Conservation (phyloP, 2,329 filamentous ascomycete genomes). For the Beauveria bassiana region DNA sequence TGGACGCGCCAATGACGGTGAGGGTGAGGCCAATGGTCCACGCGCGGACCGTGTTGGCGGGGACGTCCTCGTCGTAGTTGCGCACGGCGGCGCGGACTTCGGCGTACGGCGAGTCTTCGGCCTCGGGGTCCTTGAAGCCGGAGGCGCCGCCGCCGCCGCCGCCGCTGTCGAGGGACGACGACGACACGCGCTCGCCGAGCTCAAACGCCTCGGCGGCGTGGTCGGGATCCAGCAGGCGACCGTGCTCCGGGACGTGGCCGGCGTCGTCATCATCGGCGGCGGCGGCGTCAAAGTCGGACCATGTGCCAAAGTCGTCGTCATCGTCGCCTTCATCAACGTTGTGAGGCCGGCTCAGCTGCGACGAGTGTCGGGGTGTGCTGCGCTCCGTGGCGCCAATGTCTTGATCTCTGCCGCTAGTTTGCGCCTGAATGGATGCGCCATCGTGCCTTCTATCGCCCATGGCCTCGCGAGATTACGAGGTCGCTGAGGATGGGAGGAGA, state of each 20-base stretch:
- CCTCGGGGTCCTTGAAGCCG: conserved; percentile 31
- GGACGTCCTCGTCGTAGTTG: conserved; percentile 57
- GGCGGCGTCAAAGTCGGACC: conserved; percentile 3
- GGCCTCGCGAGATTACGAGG: background rate
- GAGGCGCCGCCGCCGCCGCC: conserved; percentile 18
- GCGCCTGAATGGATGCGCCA: background rate
- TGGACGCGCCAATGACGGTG: conserved; percentile 48
- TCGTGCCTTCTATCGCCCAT: background rate
- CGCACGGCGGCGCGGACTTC: conserved; percentile 57
- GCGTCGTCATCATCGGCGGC: conserved; percentile 24
- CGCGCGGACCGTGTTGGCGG: conserved; percentile 58
- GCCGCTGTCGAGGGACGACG: conserved; percentile 17
- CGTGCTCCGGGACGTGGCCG: conserved; percentile 43
- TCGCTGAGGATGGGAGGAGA: too few species aligned
- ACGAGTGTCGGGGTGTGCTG: conserved; percentile 8
- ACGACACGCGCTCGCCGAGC: conserved; percentile 2
- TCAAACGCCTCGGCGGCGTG: conserved; percentile 23
- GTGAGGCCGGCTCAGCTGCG: background rate
- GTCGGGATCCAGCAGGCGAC: conserved; percentile 49
- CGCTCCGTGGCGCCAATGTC: background rate
- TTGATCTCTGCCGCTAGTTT: conserved; percentile 4
- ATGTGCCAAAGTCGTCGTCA: background rate
- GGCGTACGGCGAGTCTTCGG: conserved; percentile 56
- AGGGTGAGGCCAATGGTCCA: conserved; percentile 55
- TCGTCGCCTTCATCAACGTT: background rate